Percentiles rank a stretch among this genome's conserved stretches.
Conservation (phyloP, 2,329 filamentous ascomycete species). For the Exophiala xenobiotica region DNA sequence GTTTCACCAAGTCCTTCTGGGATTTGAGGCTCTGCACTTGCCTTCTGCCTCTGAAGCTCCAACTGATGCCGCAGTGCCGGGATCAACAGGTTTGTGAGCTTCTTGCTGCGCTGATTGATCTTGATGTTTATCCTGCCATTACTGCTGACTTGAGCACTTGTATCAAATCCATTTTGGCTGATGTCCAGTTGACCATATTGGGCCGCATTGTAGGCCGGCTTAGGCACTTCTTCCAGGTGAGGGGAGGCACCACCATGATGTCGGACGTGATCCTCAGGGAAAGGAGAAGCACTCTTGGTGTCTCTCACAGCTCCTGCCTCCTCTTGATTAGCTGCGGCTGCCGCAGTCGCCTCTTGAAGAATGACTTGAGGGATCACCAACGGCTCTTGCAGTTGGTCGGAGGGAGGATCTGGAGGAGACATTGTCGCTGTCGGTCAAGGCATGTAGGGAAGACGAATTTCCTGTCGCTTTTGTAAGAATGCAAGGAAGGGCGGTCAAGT, state of each 20-base stretch:
- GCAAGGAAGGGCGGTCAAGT: not conserved
- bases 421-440: slow-evolving; percentile 4
- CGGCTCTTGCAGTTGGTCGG: slow-evolving; percentile 1
- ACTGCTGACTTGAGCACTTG: slow-evolving; percentile 63
- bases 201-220: slow-evolving; percentile 29
- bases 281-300: not conserved
- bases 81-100: slow-evolving; percentile 65
- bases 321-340: slow-evolving; percentile 19
- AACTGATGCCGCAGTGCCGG: slow-evolving; percentile 62
- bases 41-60: slow-evolving; percentile 47
- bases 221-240: slow-evolving; percentile 29
- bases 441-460: not conserved
- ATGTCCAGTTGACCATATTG: slow-evolving; percentile 63
- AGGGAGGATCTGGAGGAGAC: slow-evolving; percentile 14
- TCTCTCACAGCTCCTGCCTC: slow-evolving; percentile 9
- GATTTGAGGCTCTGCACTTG: slow-evolving; percentile 60
- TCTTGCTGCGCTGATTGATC: slow-evolving; percentile 68
- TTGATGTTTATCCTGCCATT: slow-evolving; percentile 79
- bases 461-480: too few species aligned
- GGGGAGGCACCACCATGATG: slow-evolving; percentile 22
- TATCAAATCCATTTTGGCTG: slow-evolving; percentile 62
- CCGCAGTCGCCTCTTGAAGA: slow-evolving; percentile 16
- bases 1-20: slow-evolving; percentile 69
- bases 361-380: slow-evolving; percentile 12
- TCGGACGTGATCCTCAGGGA: slow-evolving; percentile 16